A percentile compares a stretch with the other conserved stretches of the same genome.
Conservation (phyloP, 2,329 filamentous ascomycete genomes). For the Colletotrichum tropicicola region DNA sequence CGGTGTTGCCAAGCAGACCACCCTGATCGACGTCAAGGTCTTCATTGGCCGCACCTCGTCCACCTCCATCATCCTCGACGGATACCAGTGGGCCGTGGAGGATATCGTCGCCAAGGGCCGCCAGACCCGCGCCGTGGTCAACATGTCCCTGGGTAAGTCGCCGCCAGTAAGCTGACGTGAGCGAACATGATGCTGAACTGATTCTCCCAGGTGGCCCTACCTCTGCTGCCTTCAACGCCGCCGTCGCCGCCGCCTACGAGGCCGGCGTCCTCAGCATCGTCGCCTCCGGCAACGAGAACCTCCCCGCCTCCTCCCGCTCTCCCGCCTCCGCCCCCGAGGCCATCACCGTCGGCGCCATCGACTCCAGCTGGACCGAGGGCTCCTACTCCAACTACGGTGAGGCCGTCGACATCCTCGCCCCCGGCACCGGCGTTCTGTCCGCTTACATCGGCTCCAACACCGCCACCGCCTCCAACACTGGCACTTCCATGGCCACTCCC, state of each 20-base stretch:
- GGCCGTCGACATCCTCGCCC: constrained; percentile 57
- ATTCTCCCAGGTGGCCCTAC: constrained; percentile 45
- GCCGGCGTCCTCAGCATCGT: constrained; percentile 60
- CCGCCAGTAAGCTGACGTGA: no score
- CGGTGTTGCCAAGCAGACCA: constrained; percentile 53
- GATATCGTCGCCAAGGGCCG: constrained; percentile 41
- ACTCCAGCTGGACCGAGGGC: constrained; percentile 47
- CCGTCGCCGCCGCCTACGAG: constrained; percentile 54
- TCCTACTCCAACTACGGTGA: constrained; percentile 60
- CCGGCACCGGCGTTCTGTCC: constrained; percentile 54
- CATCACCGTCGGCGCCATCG: constrained; percentile 61
- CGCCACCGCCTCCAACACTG: constrained; percentile 50
- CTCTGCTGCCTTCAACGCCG: constrained; percentile 58
- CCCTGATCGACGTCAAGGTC: constrained; percentile 55
- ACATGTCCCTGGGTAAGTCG: constrained; percentile 49
- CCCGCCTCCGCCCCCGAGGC: constrained; percentile 57
- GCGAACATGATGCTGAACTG: not conserved
- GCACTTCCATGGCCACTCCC: constrained; percentile 46
- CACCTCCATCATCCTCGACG: constrained; percentile 37
- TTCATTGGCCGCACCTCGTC: constrained; percentile 44
- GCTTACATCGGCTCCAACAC: constrained; percentile 52
- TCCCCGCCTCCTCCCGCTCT: constrained; percentile 45
- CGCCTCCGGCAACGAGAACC: constrained; percentile 62
- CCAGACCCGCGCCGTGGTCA: constrained; percentile 46
- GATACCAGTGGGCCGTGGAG: constrained; percentile 43